These are phyloP conservation scores for Tolypocladium paradoxum DNA, from an alignment of 2,329 filamentous ascomycete species.

Conservation along the genomic window DNA sequence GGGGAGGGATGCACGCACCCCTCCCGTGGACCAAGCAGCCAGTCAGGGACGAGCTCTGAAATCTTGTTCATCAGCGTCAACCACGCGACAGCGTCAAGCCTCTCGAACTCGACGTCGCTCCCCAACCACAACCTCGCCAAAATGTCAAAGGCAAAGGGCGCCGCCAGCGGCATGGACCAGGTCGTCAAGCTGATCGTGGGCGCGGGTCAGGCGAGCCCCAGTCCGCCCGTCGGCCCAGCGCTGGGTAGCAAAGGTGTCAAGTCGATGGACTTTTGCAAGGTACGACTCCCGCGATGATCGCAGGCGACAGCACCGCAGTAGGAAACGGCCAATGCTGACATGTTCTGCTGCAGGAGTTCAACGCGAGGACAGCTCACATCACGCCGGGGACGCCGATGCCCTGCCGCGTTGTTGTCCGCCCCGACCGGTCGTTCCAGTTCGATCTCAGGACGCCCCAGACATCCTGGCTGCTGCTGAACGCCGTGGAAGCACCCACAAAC, in stretches of 20 bases:
- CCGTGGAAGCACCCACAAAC: slow-evolving; percentile 59
- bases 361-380: slow-evolving; percentile 83
- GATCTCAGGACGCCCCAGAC: slow-evolving; percentile 92
- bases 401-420: slow-evolving; percentile 80
- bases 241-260: slow-evolving; percentile 97
- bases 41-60: neutral
- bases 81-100: slow-evolving; percentile 1
- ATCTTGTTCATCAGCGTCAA: slow-evolving; percentile 5
- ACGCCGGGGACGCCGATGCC: slow-evolving; percentile 75
- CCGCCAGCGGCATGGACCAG: slow-evolving; percentile 43
- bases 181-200: slow-evolving; percentile 97
- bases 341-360: slow-evolving; percentile 65
- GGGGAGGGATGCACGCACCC: neutral
- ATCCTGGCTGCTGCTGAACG: slow-evolving; percentile 76
- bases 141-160: slow-evolving; percentile 43
- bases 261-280: slow-evolving; percentile 99
- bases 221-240: slow-evolving; percentile 90
- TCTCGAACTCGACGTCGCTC: slow-evolving; percentile 2
- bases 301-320: neutral
- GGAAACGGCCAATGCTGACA: slow-evolving; percentile 6
- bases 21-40: neutral
- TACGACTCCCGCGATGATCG: slow-evolving; percentile 22
- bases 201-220: slow-evolving; percentile 87
- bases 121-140: slow-evolving; percentile 10
- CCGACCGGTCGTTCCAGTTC: slow-evolving; percentile 88